These are phyloP conservation scores for Closterium sp. DNA, from an alignment of 139 green algal species.

Conservation along the genomic window DNA sequence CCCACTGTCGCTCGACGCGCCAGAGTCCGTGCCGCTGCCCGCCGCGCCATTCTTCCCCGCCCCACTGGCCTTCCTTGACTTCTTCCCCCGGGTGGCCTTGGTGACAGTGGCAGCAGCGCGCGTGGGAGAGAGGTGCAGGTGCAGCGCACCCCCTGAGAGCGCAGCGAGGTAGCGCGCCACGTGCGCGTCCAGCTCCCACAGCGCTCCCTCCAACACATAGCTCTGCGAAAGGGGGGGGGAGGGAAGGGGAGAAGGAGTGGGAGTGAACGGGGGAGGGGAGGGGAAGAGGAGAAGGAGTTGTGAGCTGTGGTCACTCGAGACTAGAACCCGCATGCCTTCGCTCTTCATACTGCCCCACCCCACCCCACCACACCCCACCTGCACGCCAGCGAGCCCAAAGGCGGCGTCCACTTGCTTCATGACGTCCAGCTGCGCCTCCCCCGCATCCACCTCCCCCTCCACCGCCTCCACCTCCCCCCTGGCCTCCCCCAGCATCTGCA, in stretches of 20 bases:
- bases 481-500: neutral
- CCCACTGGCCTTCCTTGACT: neutral
- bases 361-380: neutral
- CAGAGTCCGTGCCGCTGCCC: neutral
- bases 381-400: slow-evolving; percentile 38
- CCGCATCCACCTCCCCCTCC: slow-evolving; percentile 8
- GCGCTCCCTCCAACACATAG: slow-evolving; percentile 40
- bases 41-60: neutral
- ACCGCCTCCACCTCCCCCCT: neutral
- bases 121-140: slow-evolving; percentile 26
- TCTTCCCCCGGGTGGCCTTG: neutral
- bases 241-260: too few relatives aligned
- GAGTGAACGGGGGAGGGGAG: too few relatives aligned
- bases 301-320: too few relatives aligned
- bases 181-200: slow-evolving; percentile 39
- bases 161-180: slow-evolving; percentile 8
- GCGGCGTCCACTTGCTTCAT: slow-evolving; percentile 31
- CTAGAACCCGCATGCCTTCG: neutral
- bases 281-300: too few relatives aligned
- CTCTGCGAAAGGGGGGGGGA: slow-evolving; percentile 10
- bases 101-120: neutral
- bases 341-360: neutral
- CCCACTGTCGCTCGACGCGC: neutral
- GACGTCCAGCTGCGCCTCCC: neutral
- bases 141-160: slow-evolving; percentile 28